These are phyloP conservation scores for Septoria linicola DNA, from an alignment of 2,329 filamentous ascomycete species.

Conservation along the genomic window DNA sequence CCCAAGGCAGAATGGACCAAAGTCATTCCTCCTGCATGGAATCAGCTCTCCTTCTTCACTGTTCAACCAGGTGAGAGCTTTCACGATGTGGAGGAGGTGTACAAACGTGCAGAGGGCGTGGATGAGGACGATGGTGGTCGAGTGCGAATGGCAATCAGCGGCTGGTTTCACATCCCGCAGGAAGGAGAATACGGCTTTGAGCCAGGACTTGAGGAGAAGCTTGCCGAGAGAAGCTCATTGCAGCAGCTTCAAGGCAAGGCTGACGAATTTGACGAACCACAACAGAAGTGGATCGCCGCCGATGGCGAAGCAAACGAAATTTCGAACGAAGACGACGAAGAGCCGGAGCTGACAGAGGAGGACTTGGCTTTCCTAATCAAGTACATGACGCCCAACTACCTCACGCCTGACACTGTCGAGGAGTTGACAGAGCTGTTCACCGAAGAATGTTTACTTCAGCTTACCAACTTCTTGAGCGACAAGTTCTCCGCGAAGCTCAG, in stretches of 20 bases:
- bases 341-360: constrained; percentile 65
- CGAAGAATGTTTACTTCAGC: constrained; percentile 78
- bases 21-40: constrained; percentile 90
- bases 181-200: constrained; percentile 89
- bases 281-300: constrained; percentile 55
- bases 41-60: constrained; percentile 96
- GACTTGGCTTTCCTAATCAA: constrained; percentile 88
- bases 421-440: constrained; percentile 76
- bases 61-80: constrained; percentile 99
- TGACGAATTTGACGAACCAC: constrained; percentile 82
- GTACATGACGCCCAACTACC: constrained; percentile 85
- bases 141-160: constrained; percentile 95
- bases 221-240: constrained; percentile 84
- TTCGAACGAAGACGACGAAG: constrained; percentile 59
- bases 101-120: constrained; percentile 62
- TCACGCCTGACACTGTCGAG: constrained; percentile 87
- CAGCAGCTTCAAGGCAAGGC: constrained; percentile 90
- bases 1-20: constrained; percentile 76
- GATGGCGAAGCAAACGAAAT: constrained; percentile 44
- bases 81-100: constrained; percentile 98
- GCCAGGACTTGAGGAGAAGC: constrained; percentile 80
- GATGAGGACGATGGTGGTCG: constrained; percentile 68
- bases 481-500: constrained; percentile 74
- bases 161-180: constrained; percentile 98
- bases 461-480: constrained; percentile 73